Conservation (phyloP, 2,329 filamentous ascomycete species). For the Neofusicoccum sp. region DNA sequence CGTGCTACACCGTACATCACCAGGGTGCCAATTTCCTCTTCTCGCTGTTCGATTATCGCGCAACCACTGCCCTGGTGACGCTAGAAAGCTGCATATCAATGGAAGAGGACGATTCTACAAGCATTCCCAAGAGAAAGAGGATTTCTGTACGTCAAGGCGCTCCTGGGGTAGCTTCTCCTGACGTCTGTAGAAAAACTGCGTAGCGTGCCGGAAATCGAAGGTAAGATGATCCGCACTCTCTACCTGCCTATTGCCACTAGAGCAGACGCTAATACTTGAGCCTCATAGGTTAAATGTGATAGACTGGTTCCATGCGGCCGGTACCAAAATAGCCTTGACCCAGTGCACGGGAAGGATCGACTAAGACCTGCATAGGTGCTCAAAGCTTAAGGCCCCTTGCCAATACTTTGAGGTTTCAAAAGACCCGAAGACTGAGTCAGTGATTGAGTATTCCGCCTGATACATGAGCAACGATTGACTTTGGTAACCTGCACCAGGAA, state of each 20-base stretch:
- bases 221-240: slow-evolving; percentile 19
- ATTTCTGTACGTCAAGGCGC: neutral
- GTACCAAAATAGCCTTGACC: slow-evolving; percentile 25
- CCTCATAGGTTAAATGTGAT: slow-evolving; percentile 26
- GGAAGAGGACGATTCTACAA: neutral
- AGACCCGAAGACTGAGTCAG: slow-evolving; percentile 24
- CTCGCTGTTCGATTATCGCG: neutral
- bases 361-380: neutral
- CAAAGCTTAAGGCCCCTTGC: slow-evolving; percentile 22
- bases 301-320: slow-evolving; percentile 31
- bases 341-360: too few relatives aligned
- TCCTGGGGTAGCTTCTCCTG: neutral
- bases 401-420: slow-evolving; percentile 29
- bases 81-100: neutral
- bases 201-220: slow-evolving; percentile 31
- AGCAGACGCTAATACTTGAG: neutral
- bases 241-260: neutral
- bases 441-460: neutral
- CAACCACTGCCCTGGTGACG: neutral
- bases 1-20: neutral
- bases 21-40: neutral
- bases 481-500: slow-evolving; percentile 27
- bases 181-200: slow-evolving; percentile 21
- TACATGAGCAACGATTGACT: slow-evolving; percentile 26
- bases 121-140: neutral